Evolutionary conservation across 176 grass and related monocot genomes (phyloP), one percentile per base, ranked within the genome.

Genomic region (Aegilops longissima): DNA sequence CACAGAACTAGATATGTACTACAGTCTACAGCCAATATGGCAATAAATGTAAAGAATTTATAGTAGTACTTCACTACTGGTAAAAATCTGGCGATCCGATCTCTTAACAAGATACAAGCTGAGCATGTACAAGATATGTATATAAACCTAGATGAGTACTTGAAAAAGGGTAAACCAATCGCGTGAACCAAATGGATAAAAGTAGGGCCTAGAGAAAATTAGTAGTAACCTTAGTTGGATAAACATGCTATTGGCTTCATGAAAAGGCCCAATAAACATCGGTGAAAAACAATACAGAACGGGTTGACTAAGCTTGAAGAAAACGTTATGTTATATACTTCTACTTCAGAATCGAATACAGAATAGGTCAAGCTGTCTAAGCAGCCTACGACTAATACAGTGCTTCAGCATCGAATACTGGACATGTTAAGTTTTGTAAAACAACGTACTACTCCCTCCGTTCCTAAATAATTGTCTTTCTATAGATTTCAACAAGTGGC

Each of bases 21-120:
- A 49, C 31, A 63, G 14, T n/a, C 29, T 58, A 49, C 31, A 63
- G 14, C 29, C 6, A 56, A 56, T 56, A 56, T 20, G 52, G 34
- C 72, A 84, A 66, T 73, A 79, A 56, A 78, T 40, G 44, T 70
- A 58, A 63, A 47, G 35, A 70, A 51, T 51, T 51, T 51, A 5
- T 51, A 16, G 4, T 51, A 51, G 49, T 64, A 79, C 66, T 79
- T 78, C 14, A 38, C 61, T 79, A 70, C 62, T 61, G 59, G 49
- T 70, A 72, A 79, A 38, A 20, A 70, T 62, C 33, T 27, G 36
- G 8, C 6, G 18, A 54, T 34, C 52, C 33, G 10, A 64, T 64
- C 17, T 34, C 70, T 69, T 74, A 66, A 42, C 54, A 49, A n/a
- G 20, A 73, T 34, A 49, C 35, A 84, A 79, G 12, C 30, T 52